A percentile compares a stretch with the other conserved stretches of the same genome.
phyloP scores from a whole-genome alignment of 495 filamentous ascomycete genomes.

The Hypoxylon rickii region DNA sequence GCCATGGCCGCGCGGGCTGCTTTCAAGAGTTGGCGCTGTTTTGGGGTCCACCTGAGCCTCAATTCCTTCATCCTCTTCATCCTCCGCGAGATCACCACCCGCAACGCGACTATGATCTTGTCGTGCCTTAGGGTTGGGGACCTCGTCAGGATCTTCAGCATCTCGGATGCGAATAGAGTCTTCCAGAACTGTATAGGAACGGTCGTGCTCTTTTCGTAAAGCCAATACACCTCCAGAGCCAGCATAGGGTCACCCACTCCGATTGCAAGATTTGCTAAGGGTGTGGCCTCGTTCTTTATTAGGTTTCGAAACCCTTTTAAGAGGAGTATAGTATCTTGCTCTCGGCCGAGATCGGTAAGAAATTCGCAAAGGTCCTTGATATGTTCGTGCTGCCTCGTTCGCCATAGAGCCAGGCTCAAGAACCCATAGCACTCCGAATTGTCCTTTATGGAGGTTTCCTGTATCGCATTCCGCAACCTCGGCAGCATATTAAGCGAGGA shows the following conservation, averaged over 20 bases:
- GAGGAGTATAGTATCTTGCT: constrained; percentile 21
- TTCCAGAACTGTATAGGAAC: constrained; percentile 12
- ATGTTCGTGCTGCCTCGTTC: constrained; percentile 5
- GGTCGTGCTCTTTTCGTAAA: constrained; percentile 21
- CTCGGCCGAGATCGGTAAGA: constrained; percentile 19
- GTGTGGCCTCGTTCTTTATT: neutral
- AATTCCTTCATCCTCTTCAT: neutral
- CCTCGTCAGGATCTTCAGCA: constrained; percentile 17
- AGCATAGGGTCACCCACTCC: constrained; percentile 15
- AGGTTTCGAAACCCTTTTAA: constrained; percentile 8
- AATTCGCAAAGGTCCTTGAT: constrained; percentile 18
- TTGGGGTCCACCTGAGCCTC: neutral
- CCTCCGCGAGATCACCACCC: neutral
- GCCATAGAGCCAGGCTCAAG: constrained; percentile 12
- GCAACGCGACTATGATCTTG: constrained; percentile 12
- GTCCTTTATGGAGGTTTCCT: neutral
- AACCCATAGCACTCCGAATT: constrained; percentile 7
- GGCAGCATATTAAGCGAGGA: constrained; percentile 3
- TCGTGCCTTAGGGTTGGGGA: constrained; percentile 6
- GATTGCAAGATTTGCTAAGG: constrained; percentile 24
- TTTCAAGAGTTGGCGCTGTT: neutral
- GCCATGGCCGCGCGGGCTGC: constrained; percentile 23
- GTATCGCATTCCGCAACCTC: neutral
- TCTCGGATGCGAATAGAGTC: constrained; percentile 8
- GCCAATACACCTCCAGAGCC: constrained; percentile 29